Evolutionary conservation across 352 stramenopile species (phyloP).

Genomic region (Phytophthora pluvialis): DNA sequence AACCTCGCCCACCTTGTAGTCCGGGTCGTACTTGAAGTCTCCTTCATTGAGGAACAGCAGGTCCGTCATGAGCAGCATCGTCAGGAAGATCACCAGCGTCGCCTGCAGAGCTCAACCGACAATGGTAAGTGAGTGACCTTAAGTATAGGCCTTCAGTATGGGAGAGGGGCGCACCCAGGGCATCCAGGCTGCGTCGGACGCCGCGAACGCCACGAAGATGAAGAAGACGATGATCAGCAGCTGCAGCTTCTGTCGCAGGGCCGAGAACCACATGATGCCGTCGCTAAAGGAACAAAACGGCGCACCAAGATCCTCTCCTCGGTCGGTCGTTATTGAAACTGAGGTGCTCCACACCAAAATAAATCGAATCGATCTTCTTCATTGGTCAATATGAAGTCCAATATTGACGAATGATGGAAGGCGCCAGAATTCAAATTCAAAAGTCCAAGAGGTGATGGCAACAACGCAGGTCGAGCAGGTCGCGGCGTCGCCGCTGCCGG

Average conservation of each 20-base stretch:
- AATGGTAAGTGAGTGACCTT: not conserved
- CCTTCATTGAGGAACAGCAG: slow-evolving; percentile 73
- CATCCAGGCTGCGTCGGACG: slow-evolving; percentile 80
- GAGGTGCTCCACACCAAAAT: not conserved
- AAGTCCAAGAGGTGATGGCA: slow-evolving; percentile 15
- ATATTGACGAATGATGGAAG: not conserved
- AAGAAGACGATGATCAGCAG: slow-evolving; percentile 86
- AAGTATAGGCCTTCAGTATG: not conserved
- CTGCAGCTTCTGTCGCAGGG: slow-evolving; percentile 79
- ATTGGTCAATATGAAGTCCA: slow-evolving; percentile 21
- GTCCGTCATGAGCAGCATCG: slow-evolving; percentile 74
- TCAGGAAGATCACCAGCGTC: slow-evolving; percentile 79
- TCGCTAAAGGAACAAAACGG: slow-evolving; percentile 6
- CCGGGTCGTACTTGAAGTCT: slow-evolving; percentile 85
- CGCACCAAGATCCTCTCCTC: slow-evolving; percentile 24
- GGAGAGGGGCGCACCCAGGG: slow-evolving; percentile 56
- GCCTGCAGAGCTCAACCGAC: slow-evolving; percentile 41
- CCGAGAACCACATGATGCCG: slow-evolving; percentile 74
- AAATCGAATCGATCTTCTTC: not conserved
- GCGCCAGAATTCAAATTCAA: slow-evolving; percentile 22
- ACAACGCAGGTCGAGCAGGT: not conserved
- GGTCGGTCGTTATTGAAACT: slow-evolving; percentile 3
- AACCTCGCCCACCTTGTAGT: slow-evolving; percentile 73
- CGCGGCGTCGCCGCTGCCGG: slow-evolving; percentile 22
- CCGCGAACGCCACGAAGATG: slow-evolving; percentile 81